Conservation (phyloP, 495 filamentous ascomycete genomes). For the Penicillium manginii region DNA sequence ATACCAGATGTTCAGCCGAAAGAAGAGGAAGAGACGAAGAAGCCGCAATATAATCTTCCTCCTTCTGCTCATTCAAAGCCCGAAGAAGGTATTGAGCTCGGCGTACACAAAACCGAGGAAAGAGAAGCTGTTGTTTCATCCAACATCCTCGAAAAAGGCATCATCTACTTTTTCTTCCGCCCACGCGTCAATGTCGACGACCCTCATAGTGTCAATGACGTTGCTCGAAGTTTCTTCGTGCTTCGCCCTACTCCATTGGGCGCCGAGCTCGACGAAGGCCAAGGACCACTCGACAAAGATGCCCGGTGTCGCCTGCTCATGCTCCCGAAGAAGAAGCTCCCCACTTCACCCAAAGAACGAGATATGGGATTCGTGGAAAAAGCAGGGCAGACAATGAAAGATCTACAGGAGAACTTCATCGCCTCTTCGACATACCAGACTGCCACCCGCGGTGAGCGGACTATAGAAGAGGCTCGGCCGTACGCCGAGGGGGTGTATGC, state of each 20-base stretch:
- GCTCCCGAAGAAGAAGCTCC: conserved; percentile 86
- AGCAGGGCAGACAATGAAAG: conserved; percentile 62
- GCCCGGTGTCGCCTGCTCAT: conserved; percentile 72
- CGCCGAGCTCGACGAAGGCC: conserved; percentile 61
- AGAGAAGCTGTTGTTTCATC: conserved; percentile 64
- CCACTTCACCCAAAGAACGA: conserved; percentile 67
- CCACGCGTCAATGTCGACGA: conserved; percentile 74
- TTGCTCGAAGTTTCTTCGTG: conserved; percentile 81
- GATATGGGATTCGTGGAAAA: conserved; percentile 91
- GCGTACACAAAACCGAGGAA: conserved; percentile 42
- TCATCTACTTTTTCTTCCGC: conserved; percentile 94
- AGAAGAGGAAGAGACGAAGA: conserved; percentile 15
- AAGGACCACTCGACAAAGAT: conserved; percentile 61
- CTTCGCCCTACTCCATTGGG: conserved; percentile 75
- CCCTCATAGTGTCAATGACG: conserved; percentile 69
- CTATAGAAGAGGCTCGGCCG: conserved; percentile 69
- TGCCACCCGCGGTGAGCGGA: conserved; percentile 73
- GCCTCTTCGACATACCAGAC: conserved; percentile 71
- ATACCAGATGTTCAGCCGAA: conserved; percentile 24
- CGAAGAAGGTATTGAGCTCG: conserved; percentile 17
- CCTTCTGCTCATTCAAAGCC: conserved; percentile 11
- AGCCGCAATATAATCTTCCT: background rate
- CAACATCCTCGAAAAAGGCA: conserved; percentile 86
- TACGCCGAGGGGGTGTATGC: conserved; percentile 88
- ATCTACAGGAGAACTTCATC: conserved; percentile 76